Percentiles rank a stretch among this genome's conserved stretches.
These are phyloP conservation scores for Corymbia citriodora DNA, from an alignment of 441 rosid genomes.

Conservation along the genomic window DNA sequence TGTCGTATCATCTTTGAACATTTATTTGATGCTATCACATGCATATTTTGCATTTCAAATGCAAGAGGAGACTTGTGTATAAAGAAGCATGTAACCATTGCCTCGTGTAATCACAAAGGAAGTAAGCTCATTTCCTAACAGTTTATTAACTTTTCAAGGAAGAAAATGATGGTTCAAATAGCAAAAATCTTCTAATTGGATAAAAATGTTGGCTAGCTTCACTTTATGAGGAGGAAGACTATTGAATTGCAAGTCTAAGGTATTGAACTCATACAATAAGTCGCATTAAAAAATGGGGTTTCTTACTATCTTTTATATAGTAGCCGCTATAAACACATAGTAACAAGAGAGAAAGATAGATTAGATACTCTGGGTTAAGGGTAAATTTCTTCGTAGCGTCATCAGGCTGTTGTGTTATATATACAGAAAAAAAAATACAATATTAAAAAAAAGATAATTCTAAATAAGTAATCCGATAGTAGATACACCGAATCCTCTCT, in stretches of 20 bases:
- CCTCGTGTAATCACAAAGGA: neutral
- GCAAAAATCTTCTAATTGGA: neutral
- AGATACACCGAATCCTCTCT: neutral
- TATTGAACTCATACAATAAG: no score
- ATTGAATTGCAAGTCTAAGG: no score
- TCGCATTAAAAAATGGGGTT: no score
- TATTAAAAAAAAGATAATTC: neutral
- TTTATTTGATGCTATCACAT: neutral
- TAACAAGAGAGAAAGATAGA: no score
- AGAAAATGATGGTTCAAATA: neutral
- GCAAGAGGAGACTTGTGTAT: neutral
- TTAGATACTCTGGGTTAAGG: no score
- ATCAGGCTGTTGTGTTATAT: neutral
- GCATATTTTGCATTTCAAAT: neutral
- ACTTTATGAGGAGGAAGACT: no score
- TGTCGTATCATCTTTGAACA: neutral
- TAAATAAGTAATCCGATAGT: no score
- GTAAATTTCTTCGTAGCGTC: neutral
- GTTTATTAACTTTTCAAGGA: neutral
- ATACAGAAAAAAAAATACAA: neutral
- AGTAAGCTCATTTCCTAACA: neutral
- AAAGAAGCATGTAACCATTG: neutral
- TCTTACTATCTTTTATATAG: no score
- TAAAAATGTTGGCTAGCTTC: no score
- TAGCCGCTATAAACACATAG: no score